A percentile compares a stretch with the other conserved stretches of the same genome.
phyloP scores from a whole-genome alignment of 257 asterid species.

The Jasminum sambac region DNA sequence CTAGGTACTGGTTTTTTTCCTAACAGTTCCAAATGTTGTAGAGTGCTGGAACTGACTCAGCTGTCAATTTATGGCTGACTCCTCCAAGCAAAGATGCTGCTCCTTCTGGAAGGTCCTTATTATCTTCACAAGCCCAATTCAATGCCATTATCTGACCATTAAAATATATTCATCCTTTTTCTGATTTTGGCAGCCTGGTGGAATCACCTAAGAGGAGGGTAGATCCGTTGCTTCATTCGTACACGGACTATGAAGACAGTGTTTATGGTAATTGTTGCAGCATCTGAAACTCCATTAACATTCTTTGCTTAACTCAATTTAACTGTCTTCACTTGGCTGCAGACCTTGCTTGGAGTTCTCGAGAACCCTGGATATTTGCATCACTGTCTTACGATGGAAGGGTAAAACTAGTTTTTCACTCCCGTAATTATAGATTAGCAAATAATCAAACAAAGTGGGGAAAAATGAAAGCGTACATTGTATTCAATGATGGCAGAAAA shows the following conservation, averaged over 20 bases:
- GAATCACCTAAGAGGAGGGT: conserved; percentile 40
- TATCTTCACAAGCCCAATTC: conserved; percentile 14
- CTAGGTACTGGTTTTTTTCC: conserved; percentile 24
- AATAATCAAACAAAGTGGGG: background rate
- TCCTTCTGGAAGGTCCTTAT: conserved; percentile 52
- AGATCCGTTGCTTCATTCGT: conserved; percentile 69
- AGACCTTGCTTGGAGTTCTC: conserved; percentile 96
- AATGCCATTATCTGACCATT: conserved; percentile 10
- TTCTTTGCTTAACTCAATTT: conserved; percentile 24
- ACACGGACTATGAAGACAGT: conserved; percentile 90
- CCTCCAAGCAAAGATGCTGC: conserved; percentile 43
- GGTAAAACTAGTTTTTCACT: conserved; percentile 47
- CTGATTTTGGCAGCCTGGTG: conserved; percentile 40
- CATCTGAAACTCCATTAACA: conserved; percentile 12
- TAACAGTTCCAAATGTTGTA: conserved; percentile 47
- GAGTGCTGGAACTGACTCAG: conserved; percentile 99
- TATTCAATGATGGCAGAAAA: background rate
- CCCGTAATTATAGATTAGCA: background rate
- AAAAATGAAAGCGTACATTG: background rate
- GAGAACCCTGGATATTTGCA: conserved; percentile 97
- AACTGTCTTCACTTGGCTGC: conserved; percentile 30
- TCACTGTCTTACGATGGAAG: conserved; percentile 97
- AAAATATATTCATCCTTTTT: conserved; percentile 16
- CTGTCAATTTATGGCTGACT: conserved; percentile 85
- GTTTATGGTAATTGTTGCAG: conserved; percentile 69